Evolutionary conservation across 805 yeast species (phyloP).

Genomic region (Babjeviella inositovora): DNA sequence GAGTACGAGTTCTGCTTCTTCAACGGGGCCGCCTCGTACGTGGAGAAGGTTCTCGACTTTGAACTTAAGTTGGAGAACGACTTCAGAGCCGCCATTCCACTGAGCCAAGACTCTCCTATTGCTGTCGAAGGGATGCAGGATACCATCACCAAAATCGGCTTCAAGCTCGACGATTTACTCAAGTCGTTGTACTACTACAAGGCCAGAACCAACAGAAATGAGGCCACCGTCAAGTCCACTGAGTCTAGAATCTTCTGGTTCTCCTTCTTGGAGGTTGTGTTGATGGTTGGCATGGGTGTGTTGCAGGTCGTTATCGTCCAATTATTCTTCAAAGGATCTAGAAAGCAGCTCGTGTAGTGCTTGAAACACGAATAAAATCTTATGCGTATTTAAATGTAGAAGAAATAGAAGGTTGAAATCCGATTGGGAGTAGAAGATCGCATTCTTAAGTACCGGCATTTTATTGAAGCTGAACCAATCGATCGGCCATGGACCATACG

Average conservation of each 20-base stretch:
- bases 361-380: constrained; percentile 1
- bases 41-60: constrained; percentile 74
- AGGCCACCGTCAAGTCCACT: constrained; percentile 72
- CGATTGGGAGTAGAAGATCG: too few species aligned
- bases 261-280: constrained; percentile 50
- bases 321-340: constrained; percentile 53
- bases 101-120: constrained; percentile 31
- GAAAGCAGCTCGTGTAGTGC: constrained; percentile 44
- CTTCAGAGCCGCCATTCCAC: constrained; percentile 50
- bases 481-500: too few species aligned
- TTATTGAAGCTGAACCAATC: too few species aligned
- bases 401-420: background rate
- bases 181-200: constrained; percentile 66
- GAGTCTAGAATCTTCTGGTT: constrained; percentile 67
- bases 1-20: constrained; percentile 82
- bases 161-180: constrained; percentile 37
- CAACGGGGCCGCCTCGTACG: constrained; percentile 67
- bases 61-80: constrained; percentile 40
- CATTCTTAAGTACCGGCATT: too few species aligned
- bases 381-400: background rate
- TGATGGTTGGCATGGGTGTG: constrained; percentile 63
- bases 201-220: constrained; percentile 84
- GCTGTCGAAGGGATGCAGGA: constrained; percentile 39
- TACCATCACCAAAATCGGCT: constrained; percentile 42
- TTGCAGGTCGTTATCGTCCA: constrained; percentile 57